These are phyloP conservation scores for Tympanopsis confertula DNA, from an alignment of 2,329 filamentous ascomycete species.

Conservation along the genomic window DNA sequence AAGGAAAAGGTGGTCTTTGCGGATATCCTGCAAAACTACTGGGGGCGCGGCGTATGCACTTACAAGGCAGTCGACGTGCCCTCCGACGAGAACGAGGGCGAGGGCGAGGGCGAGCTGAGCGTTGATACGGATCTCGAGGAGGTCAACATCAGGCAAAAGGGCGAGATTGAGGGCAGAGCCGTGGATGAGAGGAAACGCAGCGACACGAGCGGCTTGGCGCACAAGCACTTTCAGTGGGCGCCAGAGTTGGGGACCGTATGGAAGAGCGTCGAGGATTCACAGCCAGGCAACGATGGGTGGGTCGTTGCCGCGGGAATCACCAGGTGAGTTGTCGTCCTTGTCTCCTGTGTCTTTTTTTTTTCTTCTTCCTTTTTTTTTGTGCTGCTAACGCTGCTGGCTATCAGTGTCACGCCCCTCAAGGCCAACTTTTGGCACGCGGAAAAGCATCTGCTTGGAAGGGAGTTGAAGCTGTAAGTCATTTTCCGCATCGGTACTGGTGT, in stretches of 20 bases:
- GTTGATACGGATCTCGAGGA: constrained; percentile 45
- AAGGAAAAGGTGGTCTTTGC: constrained; percentile 69
- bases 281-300: constrained; percentile 85
- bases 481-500: constrained; percentile 4
- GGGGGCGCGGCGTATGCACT: constrained; percentile 69
- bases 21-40: constrained; percentile 79
- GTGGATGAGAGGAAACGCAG: not conserved
- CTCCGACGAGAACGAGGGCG: constrained; percentile 19
- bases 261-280: constrained; percentile 68
- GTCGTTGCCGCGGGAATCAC: constrained; percentile 78
- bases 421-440: constrained; percentile 81
- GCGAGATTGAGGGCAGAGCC: too few relatives aligned
- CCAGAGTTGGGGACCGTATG: constrained; percentile 80
- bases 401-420: constrained; percentile 76
- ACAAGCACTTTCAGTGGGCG: constrained; percentile 92
- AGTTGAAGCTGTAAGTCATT: constrained; percentile 72
- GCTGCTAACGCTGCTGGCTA: constrained; percentile 2
- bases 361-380: constrained; percentile 1
- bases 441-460: constrained; percentile 49
- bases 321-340: constrained; percentile 40
- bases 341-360: constrained; percentile 1
- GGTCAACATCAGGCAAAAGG: not conserved
- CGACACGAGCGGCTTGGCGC: constrained; percentile 20
- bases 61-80: constrained; percentile 66
- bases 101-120: constrained; percentile 15